Base-by-base conservation (phyloP, 1,139 yeast genomes). In the Yamadazyma dushanensis region DNA sequence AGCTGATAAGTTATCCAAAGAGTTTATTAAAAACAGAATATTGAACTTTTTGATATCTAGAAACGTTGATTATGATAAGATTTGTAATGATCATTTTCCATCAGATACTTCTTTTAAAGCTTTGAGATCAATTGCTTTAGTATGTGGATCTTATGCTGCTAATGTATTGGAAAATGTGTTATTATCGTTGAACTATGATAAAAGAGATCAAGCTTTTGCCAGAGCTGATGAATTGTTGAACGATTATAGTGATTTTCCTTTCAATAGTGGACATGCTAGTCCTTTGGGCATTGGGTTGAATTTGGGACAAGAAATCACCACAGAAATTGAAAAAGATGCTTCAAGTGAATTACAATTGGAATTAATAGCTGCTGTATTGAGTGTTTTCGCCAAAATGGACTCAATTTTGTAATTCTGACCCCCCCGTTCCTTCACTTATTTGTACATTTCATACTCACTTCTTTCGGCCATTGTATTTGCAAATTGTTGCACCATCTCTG, bases 111-210 rank as follows among this genome's bases (percentile, higher is more conserved):
- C 85, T 20, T 84, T 79, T 67, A 78, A 82, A 49, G 73, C 77
- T 54, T 70, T 92, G 43, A 78, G 99, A 53, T 73, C 96, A 4
- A 73, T 92, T 34, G 76, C 95, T 13, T 75, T 94, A 50, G 87
- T 89, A 16, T 82, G 92, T 51, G 95, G 95, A 13, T 79, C 96
- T 10, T 88, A 87, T 57, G 97, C 97, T 28, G 98, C 97, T 30
- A 92, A 89, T 55, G 99, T 92, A 13, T 75, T 92, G 51, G 99
- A 92, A 56, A 94, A 92, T 55, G 95, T 89, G 5, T 71, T 90
- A 40, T 73, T 83, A 34, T 74, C 83, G 24, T 70, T 90, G 47
- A 84, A 83, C 49, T 89, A 88, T 57, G 97, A 89, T 49, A 86
- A 83, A 47, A 80, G 97, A 53, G 99, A 94, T 58, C 83, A 83